Evolutionary conservation across 441 rosid genomes (phyloP).

Genomic region (Erodium trifolium): DNA sequence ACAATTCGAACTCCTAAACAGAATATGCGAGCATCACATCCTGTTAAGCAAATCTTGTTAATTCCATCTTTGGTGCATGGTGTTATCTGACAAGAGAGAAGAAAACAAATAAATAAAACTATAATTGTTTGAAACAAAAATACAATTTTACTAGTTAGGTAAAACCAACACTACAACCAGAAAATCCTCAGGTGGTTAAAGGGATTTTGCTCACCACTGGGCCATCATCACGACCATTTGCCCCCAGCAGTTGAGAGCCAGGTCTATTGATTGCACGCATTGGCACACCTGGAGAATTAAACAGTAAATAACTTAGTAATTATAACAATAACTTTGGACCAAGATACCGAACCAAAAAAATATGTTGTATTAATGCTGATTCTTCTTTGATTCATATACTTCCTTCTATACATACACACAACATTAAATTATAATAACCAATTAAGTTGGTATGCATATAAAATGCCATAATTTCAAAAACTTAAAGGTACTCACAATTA

Average conservation of each 20-base stretch:
- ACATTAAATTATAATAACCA: neutral
- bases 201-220: slow-evolving; percentile 59
- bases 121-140: neutral
- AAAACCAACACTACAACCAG: neutral
- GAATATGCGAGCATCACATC: slow-evolving; percentile 72
- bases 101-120: neutral
- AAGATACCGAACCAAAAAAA: slow-evolving; percentile 11
- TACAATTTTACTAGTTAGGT: slow-evolving; percentile 8
- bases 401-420: neutral
- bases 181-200: slow-evolving; percentile 12
- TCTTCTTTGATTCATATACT: neutral
- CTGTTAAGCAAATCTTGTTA: slow-evolving; percentile 64
- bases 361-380: neutral
- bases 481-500: neutral
- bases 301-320: slow-evolving; percentile 6
- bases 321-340: neutral
- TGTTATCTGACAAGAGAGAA: slow-evolving; percentile 49
- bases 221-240: slow-evolving; percentile 98
- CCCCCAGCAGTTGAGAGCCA: slow-evolving; percentile 80
- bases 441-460: neutral
- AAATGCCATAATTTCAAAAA: neutral
- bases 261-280: slow-evolving; percentile 83
- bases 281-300: slow-evolving; percentile 38
- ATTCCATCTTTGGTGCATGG: slow-evolving; percentile 63
- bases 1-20: slow-evolving; percentile 91